A percentile compares a stretch with the other conserved stretches of the same genome.
phyloP scores from a whole-genome alignment of 768 basidiomycete genomes.

The Guyanaporus albipodus region DNA sequence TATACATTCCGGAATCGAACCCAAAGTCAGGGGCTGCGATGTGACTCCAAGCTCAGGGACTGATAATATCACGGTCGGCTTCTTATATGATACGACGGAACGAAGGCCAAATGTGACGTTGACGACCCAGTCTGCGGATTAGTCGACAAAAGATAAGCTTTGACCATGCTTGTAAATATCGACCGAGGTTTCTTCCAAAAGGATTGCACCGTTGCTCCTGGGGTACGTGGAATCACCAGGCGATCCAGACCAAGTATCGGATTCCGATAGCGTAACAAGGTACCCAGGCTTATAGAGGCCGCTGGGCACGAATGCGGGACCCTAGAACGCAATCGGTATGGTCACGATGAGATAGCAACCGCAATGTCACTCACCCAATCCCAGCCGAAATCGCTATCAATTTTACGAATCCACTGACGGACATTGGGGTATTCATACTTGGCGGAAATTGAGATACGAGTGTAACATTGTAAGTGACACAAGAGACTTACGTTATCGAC shows the following conservation, averaged over 20 bases:
- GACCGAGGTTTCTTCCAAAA: constrained; percentile 50
- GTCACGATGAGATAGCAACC: background rate
- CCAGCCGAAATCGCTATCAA: constrained; percentile 56
- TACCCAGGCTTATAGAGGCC: constrained; percentile 56
- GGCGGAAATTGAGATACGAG: background rate
- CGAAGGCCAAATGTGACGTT: constrained; percentile 51
- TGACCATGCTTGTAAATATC: constrained; percentile 55
- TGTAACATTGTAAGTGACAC: background rate
- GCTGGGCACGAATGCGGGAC: constrained; percentile 53
- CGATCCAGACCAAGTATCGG: constrained; percentile 17
- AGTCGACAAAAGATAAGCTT: constrained; percentile 39
- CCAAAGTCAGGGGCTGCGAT: constrained; percentile 29
- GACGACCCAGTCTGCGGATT: constrained; percentile 51
- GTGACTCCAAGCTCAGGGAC: constrained; percentile 45
- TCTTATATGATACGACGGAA: constrained; percentile 34
- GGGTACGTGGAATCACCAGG: constrained; percentile 25
- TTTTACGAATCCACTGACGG: constrained; percentile 48
- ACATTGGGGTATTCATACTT: constrained; percentile 51
- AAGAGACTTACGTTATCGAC: constrained; percentile 30
- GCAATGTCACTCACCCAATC: constrained; percentile 43
- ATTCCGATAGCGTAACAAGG: constrained; percentile 39
- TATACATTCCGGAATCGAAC: constrained; percentile 22
- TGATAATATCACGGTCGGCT: constrained; percentile 39
- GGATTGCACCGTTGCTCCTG: constrained; percentile 28
- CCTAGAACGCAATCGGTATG: constrained; percentile 30